Evolutionary conservation across 2,329 filamentous ascomycete species (phyloP), one percentile per base, ranked within the genome.

Genomic region (Monosporascus cannonballus): DNA sequence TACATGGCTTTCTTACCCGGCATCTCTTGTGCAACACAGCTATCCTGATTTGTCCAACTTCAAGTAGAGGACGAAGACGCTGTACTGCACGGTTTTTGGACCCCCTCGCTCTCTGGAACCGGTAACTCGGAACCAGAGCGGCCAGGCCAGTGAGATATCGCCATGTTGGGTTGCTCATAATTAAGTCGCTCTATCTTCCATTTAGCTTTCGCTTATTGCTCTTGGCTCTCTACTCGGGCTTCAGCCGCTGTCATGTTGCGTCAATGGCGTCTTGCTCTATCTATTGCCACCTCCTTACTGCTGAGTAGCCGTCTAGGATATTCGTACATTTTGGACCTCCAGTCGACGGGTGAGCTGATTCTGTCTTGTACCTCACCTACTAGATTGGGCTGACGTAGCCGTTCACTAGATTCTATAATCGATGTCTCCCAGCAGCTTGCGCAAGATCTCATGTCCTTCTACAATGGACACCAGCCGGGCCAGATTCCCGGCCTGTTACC

Each of bases 401-500:
- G n/a, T 41, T 11, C n/a, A 27, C 20, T 55, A 83, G 80, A 74
- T 44, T 82, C 78, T 2, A 66, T 83, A 54, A 76, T 70, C 54
- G 63, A 68, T 38, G 70, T 77, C 11, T 72, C 80, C 15, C 77
- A 75, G 55, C 68, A 73, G 46, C 76, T 83, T 67, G 72, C 78
- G 2, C 68, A 72, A 42, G 79, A 82, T 59, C 70, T 83, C 66
- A 70, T 77, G 67, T 69, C 67, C 14, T 74, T 73, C 56, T 76
- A 77, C 58, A 65, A 61, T 24, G 79, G 80, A 45, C 60, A 81
- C 58, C 62, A 79, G 53, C 76, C 75, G 0, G 79, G 78, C 38
- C 67, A 72, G 18, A 75, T 67, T 4, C 79, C 79, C 7, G 79
- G 79, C 22, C 71, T 81, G 44, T 68, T 82, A 3, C 77, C 78